Base-by-base conservation (phyloP, 345 rosid genomes). In the Eutrema yunnanense region DNA sequence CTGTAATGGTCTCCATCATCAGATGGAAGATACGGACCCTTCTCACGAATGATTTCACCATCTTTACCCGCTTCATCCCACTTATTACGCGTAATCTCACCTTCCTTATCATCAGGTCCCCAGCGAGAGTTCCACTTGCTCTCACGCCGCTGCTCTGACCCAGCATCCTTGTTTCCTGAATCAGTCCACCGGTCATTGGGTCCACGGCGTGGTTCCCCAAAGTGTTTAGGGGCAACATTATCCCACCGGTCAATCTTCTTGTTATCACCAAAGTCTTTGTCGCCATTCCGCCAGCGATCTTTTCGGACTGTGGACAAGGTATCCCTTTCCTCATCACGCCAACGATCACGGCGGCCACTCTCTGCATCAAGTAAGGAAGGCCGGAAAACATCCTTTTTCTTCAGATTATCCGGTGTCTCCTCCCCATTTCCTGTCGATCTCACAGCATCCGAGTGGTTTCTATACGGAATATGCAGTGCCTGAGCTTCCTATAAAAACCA, bases 261-360 rank as follows among this genome's bases (percentile, higher is more conserved):
- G 56, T 50, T 80, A n/a, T 92, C 97, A 75, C 88, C 80, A 71
- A 76, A 81, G 59, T 92, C 99, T 68, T 87, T 88, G 46, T 90
- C 92, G 8, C 82, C 88, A 82, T 88, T 94, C 77, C 91, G 85
- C 98, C 97, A 83, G 75, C 86, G 86, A 72, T 88, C 97, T 69
- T 88, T 90, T 67, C 85, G 89, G 16, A 77, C 38, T 1, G 86
- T 73, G 59, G 90, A 79, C 74, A 83, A 82, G 63, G 88, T 86
- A 69, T 92, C 99, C 78, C 97, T 87, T 80, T 96, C 99, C 74
- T 96, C 98, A 80, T 96, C 97, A 27, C 87, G 97, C 98, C 99
- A 96, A 69, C 88, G 91, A 73, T 87, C 94, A 67, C 85, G 88
- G 9, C 88, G 88, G 75, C 88, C 84, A 66, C 87, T 71, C 69